Evolutionary conservation across 805 yeast species (phyloP).

Genomic region (Zygosaccharomyces siamensis): DNA sequence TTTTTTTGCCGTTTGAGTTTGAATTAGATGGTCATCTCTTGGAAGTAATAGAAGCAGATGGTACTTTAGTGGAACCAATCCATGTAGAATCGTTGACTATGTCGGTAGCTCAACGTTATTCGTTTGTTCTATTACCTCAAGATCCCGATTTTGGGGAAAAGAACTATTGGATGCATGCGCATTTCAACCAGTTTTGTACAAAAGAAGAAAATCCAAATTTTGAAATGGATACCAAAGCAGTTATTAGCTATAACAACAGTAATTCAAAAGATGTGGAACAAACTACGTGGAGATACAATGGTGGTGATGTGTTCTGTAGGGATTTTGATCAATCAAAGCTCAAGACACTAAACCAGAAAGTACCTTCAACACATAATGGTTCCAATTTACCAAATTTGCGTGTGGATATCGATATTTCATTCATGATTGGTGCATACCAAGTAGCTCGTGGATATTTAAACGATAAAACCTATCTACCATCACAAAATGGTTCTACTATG

Average conservation of each 20-base stretch:
- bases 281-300: conserved; percentile 17
- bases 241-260: conserved; percentile 27
- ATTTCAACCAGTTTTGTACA: conserved; percentile 37
- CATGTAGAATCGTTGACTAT: conserved; percentile 41
- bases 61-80: conserved; percentile 45
- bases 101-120: conserved; percentile 68
- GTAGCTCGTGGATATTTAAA: conserved; percentile 29
- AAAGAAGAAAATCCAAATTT: conserved; percentile 34
- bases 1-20: conserved; percentile 47
- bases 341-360: conserved; percentile 19
- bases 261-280: conserved; percentile 8
- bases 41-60: conserved; percentile 50
- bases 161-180: conserved; percentile 41
- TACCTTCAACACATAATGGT: conserved; percentile 20
- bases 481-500: conserved; percentile 17
- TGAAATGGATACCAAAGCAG: conserved; percentile 33
- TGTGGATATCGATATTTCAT: conserved; percentile 24
- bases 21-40: conserved; percentile 48
- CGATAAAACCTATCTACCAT: conserved; percentile 22
- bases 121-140: conserved; percentile 49
- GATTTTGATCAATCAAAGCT: conserved; percentile 27
- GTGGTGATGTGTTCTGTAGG: conserved; percentile 24
- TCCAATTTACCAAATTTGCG: conserved; percentile 15
- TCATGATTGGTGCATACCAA: conserved; percentile 24
- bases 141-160: conserved; percentile 41